These are phyloP conservation scores for Cyclostephanos invisitatus DNA, from an alignment of 108 stramenopile genomes.

Conservation along the genomic window DNA sequence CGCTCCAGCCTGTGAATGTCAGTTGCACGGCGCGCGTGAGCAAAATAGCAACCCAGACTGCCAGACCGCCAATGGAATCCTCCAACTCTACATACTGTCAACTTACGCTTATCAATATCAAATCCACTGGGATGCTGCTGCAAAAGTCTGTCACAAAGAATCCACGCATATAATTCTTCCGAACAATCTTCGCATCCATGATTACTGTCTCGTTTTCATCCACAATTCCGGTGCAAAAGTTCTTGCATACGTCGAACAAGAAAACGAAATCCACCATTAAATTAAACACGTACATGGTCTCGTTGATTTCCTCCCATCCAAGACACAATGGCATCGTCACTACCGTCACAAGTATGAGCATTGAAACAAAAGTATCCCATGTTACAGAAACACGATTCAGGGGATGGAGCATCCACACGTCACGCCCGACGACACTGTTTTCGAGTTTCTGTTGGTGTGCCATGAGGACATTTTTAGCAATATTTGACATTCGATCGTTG, in stretches of 20 bases:
- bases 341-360: constrained; percentile 56
- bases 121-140: constrained; percentile 53
- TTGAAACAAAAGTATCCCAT: constrained; percentile 59
- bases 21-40: not conserved
- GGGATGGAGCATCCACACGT: constrained; percentile 57
- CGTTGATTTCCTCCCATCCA: constrained; percentile 62
- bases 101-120: constrained; percentile 45
- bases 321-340: constrained; percentile 57
- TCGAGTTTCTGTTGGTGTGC: constrained; percentile 60
- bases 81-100: not conserved
- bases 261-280: constrained; percentile 62
- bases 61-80: not conserved
- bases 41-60: not conserved
- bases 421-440: constrained; percentile 38
- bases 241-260: constrained; percentile 64
- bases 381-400: constrained; percentile 36
- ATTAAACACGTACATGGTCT: constrained; percentile 45
- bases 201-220: constrained; percentile 59
- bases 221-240: constrained; percentile 66
- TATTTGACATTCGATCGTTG: constrained; percentile 49
- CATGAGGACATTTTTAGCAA: constrained; percentile 46
- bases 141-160: constrained; percentile 70
- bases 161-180: constrained; percentile 56
- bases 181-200: constrained; percentile 47
- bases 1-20: constrained; percentile 24